phyloP scores from a whole-genome alignment of 306 rosid genomes.

The Alnus glutinosa region DNA sequence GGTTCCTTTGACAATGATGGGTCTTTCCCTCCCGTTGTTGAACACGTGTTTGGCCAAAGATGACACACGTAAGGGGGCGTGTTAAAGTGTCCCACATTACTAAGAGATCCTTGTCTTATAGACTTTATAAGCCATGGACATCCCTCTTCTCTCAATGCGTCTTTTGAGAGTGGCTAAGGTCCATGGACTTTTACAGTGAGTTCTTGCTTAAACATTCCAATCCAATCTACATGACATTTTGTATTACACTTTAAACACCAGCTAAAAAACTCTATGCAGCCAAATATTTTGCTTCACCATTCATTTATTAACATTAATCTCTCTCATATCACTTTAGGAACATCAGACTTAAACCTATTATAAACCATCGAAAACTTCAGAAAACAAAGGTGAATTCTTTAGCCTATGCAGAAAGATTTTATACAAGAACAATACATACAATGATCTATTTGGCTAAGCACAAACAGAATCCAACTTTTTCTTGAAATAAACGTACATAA shows the following conservation, averaged over 20 bases:
- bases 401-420: slow-evolving; percentile 25
- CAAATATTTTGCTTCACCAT: background rate
- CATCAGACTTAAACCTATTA: background rate
- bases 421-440: slow-evolving; percentile 40
- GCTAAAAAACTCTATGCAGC: background rate
- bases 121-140: too few species aligned
- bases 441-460: slow-evolving; percentile 11
- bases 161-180: too few species aligned
- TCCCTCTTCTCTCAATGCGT: too few species aligned
- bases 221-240: background rate
- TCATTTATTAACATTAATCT: background rate
- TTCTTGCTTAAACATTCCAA: background rate
- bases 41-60: too few species aligned
- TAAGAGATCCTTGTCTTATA: too few species aligned
- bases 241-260: background rate
- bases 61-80: too few species aligned
- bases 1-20: too few species aligned
- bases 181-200: too few species aligned
- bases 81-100: too few species aligned
- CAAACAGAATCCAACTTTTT: slow-evolving; percentile 35
- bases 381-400: background rate
- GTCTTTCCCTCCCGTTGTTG: too few species aligned
- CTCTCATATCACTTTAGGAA: background rate
- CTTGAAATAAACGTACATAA: slow-evolving; percentile 24
- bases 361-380: background rate